Base-by-base conservation (phyloP, 192 early-diverging fungal species). In the Backusella sp. region DNA sequence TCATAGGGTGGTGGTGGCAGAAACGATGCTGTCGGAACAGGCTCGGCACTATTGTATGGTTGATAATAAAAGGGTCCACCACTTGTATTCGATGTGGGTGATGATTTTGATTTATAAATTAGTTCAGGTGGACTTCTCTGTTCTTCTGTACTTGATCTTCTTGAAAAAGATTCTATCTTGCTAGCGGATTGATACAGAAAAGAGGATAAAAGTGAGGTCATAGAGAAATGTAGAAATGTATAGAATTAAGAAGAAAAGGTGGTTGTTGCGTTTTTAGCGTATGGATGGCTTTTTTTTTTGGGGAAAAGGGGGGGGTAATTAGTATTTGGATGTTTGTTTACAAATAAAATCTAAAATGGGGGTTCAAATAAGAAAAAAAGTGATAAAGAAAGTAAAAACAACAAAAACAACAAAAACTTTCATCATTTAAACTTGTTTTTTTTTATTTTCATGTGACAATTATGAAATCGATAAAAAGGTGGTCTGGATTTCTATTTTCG, bases 151-250 rank as follows among this genome's bases (percentile, higher is more conserved):
- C 23, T 62, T 56, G 56, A 28, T 62, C 34, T 42, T 39, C 49
- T 42, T 70, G 68, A 68, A 46, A 72, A 62, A 6, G 69, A 34
- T 21, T 73, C 72, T 28, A 73, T 32, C 37, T 62, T 73, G 30
- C 26, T 73, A 9, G 72, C 72, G 30, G 72, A 73, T 37, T 44
- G 41, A 36, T 73, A 36, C 9, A 73, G 30, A n/a, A 73, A 35
- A 15, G 72, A 73, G 26, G 72, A 44, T 41, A 73, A 34, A 41
- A 73, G 39, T 34, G 72, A 73, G 26, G 52, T 73, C 72, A 73
- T 73, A 2, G 12, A 62, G 53, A 59, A 23, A 49, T 44, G 14
- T 44, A 62, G 53, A 59, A 23, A 49, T 44, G 14, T 44, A 49
- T 49, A n/a, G 19, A 59, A 23, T 2, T 3, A 59, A 59, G 23